Percentiles rank a stretch among this genome's conserved stretches.
These are phyloP conservation scores for Pyrenula massariospora DNA, from an alignment of 495 filamentous ascomycete genomes.

Conservation along the genomic window DNA sequence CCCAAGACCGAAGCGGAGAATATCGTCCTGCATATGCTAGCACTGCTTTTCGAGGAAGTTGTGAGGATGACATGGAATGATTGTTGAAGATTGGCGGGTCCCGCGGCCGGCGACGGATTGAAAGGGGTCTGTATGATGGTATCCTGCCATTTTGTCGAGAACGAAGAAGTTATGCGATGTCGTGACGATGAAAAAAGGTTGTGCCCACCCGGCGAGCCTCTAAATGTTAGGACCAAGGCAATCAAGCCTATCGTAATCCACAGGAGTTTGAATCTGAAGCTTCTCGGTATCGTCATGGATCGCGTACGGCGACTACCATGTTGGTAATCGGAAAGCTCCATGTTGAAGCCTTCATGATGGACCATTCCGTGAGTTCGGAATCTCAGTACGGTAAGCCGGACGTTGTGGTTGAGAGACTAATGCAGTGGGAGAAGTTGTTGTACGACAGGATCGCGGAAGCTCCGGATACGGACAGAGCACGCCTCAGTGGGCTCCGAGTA, in stretches of 20 bases:
- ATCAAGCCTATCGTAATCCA: neutral
- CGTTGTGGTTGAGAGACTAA: no score
- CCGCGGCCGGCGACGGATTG: neutral
- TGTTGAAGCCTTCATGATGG: neutral
- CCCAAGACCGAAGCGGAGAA: slow-evolving; percentile 48
- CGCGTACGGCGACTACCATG: neutral
- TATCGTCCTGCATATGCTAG: slow-evolving; percentile 45
- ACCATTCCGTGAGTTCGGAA: neutral
- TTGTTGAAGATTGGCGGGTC: neutral
- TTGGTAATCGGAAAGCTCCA: neutral
- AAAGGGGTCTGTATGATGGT: neutral
- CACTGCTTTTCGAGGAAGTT: slow-evolving; percentile 34
- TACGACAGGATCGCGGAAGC: neutral
- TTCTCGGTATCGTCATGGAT: neutral
- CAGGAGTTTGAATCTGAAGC: neutral
- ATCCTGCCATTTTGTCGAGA: neutral
- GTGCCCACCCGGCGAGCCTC: neutral
- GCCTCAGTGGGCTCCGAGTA: neutral
- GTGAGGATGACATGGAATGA: slow-evolving; percentile 42
- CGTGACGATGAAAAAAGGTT: neutral
- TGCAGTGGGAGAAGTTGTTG: neutral
- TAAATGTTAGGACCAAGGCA: neutral
- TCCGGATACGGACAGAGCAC: neutral
- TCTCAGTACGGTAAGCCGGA: no score
- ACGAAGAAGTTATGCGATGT: neutral